Evolutionary conservation across 139 green algal genomes (phyloP), one percentile per base, ranked within the genome.

Genomic region (Yamagishiella unicocca): DNA sequence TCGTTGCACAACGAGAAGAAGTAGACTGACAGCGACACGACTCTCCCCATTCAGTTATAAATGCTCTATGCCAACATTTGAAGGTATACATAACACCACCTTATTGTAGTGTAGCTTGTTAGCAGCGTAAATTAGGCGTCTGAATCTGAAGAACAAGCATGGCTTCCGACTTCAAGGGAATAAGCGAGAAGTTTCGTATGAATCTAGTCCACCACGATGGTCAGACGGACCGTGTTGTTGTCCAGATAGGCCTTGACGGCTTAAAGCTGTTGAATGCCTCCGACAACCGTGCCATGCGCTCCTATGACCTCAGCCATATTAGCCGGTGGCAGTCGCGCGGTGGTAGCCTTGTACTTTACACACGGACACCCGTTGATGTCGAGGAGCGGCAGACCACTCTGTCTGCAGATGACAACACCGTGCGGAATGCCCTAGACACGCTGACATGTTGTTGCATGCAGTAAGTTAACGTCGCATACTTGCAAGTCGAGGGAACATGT

Each of bases 361-460:
- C 95, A 4, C 95, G 95, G 61, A 96, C 93, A 31, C 91, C 93
- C 42, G 90, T 93, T 45, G 96, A 98, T 37, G 90, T 98, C 54
- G 96, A 98, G 91, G 96, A 98, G 87, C 84, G 92, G 2, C 93
- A 94, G 24, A 90, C 98, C 7, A 95, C 93, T 1, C 87, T 98
- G 40, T 73, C 93, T 29, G 93, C 84, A 10, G 92, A 96, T 38
- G 92, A 97, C 29, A 82, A 64, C 67, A 95, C 91, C 10, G 94
- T 97, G 6, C 91, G 93, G 25, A 93, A 88, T 40, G 90, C 95
- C 7, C 86, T 98, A 55, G 96, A 98, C 91, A 97, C 95, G 42
- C 89, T 98, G 6, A 98, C 96, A 22, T 96, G 90, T 87, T 96
- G 78, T 62, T 98, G 96, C 90, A 97, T 98, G 95, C 96, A 98